These are phyloP conservation scores for Hypoxylon sp. DNA, from an alignment of 2,329 filamentous ascomycete genomes.

Conservation along the genomic window DNA sequence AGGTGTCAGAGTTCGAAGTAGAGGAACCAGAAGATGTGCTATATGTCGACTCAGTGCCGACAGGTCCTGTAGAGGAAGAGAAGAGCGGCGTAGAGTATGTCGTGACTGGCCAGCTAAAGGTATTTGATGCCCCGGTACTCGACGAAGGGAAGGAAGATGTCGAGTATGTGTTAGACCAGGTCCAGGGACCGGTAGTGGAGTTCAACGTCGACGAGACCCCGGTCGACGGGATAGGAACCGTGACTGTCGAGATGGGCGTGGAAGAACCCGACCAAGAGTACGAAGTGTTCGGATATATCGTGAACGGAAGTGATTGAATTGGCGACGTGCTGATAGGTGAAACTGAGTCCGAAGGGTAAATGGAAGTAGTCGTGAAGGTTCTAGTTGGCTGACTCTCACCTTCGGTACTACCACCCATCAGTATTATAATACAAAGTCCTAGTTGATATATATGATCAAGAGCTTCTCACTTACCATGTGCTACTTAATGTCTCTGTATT, in stretches of 20 bases:
- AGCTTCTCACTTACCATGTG: slow-evolving; percentile 33
- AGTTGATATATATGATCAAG: not conserved
- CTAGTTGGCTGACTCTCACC: slow-evolving; percentile 2
- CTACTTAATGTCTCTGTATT: slow-evolving; percentile 15
- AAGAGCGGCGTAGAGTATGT: not conserved
- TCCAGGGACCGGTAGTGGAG: slow-evolving; percentile 35
- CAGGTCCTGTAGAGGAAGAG: slow-evolving; percentile 2
- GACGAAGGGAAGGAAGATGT: slow-evolving; percentile 15
- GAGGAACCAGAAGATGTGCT: slow-evolving; percentile 17
- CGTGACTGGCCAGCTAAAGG: not conserved
- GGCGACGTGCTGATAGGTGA: slow-evolving; percentile 1
- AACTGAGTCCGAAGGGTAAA: not conserved
- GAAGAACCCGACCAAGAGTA: slow-evolving; percentile 14
- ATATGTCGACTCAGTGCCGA: slow-evolving; percentile 8
- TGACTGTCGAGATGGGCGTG: slow-evolving; percentile 32
- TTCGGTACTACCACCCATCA: slow-evolving; percentile 31
- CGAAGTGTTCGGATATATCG: slow-evolving; percentile 16
- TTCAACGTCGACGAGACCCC: slow-evolving; percentile 21
- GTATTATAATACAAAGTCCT: not conserved
- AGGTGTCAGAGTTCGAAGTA: slow-evolving; percentile 11
- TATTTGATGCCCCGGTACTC: slow-evolving; percentile 16
- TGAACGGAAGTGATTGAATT: slow-evolving; percentile 2
- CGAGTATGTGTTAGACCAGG: slow-evolving; percentile 36
- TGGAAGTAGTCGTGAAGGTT: slow-evolving; percentile 3
- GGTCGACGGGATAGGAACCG: slow-evolving; percentile 17